Percentiles rank a stretch among this genome's conserved stretches.
Evolutionary conservation across 169 alveolate genomes (phyloP).

Genomic region (Plasmodium gonderi): DNA sequence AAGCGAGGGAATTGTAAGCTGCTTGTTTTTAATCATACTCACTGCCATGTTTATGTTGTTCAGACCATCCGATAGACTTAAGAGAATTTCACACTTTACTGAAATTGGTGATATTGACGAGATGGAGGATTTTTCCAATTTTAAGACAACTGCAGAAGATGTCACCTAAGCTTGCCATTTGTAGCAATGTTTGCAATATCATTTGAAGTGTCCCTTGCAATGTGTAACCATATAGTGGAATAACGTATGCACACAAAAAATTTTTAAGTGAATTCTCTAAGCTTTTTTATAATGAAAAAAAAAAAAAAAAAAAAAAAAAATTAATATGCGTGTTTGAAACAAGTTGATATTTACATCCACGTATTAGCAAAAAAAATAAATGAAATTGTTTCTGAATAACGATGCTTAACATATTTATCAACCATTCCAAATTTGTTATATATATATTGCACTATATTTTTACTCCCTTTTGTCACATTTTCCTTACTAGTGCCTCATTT

Average conservation of each 20-base stretch:
- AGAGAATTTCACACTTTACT: constrained; percentile 74
- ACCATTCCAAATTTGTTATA: not conserved
- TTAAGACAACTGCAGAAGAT: constrained; percentile 42
- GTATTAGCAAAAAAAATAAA: not conserved
- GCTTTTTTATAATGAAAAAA: no score
- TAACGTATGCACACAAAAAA: no score
- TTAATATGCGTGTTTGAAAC: not conserved
- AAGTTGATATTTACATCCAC: not conserved
- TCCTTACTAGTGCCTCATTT: not conserved
- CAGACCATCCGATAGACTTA: constrained; percentile 70
- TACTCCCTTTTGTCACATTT: not conserved
- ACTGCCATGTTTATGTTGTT: constrained; percentile 67
- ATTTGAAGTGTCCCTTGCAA: no score
- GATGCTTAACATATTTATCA: not conserved
- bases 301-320: not conserved
- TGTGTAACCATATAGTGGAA: no score
- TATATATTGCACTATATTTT: no score
- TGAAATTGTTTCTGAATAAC: not conserved
- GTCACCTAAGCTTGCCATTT: not conserved
- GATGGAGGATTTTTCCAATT: constrained; percentile 70
- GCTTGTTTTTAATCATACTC: constrained; percentile 40
- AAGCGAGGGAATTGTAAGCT: constrained; percentile 67
- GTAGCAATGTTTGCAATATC: no score
- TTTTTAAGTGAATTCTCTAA: no score
- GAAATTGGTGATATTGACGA: constrained; percentile 76